phyloP scores from a whole-genome alignment of 202 grass and related monocot species.

The Cymbopogon flexuosus region DNA sequence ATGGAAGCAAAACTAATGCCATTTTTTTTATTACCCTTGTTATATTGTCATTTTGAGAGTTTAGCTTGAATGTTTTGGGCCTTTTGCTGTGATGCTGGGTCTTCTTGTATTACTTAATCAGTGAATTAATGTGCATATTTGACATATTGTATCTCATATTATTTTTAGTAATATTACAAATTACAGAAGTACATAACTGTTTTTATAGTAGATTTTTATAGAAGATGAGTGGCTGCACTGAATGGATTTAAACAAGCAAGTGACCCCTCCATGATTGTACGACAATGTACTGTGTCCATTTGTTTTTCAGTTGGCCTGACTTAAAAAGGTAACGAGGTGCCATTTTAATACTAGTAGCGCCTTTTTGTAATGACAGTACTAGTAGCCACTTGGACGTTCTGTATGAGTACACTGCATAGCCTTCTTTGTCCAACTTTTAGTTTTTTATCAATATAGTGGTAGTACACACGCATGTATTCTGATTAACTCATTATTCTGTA shows the following conservation, averaged over 20 bases:
- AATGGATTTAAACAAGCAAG: slow-evolving; percentile 26
- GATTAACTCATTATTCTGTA: not conserved
- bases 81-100: slow-evolving; percentile 1
- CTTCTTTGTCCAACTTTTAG: not conserved
- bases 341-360: slow-evolving; percentile 28
- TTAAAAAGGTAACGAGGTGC: slow-evolving; percentile 33
- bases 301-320: slow-evolving; percentile 38
- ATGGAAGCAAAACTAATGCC: slow-evolving; percentile 16
- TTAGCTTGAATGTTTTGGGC: slow-evolving; percentile 32
- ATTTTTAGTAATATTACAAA: slow-evolving; percentile 34
- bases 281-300: slow-evolving; percentile 35
- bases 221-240: slow-evolving; percentile 24
- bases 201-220: slow-evolving; percentile 5
- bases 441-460: not conserved
- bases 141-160: slow-evolving; percentile 30
- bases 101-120: slow-evolving; percentile 9
- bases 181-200: slow-evolving; percentile 22
- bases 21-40: not conserved
- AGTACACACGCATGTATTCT: not conserved
- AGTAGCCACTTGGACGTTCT: slow-evolving; percentile 1
- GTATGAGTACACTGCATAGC: not conserved
- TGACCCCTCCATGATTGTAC: slow-evolving; percentile 41
- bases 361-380: slow-evolving; percentile 7
- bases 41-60: slow-evolving; percentile 6
- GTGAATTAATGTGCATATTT: slow-evolving; percentile 15